Percentiles rank a stretch among this genome's conserved stretches.
phyloP scores from a whole-genome alignment of 2,329 filamentous ascomycete genomes.

The Aspergillus clavatus region DNA sequence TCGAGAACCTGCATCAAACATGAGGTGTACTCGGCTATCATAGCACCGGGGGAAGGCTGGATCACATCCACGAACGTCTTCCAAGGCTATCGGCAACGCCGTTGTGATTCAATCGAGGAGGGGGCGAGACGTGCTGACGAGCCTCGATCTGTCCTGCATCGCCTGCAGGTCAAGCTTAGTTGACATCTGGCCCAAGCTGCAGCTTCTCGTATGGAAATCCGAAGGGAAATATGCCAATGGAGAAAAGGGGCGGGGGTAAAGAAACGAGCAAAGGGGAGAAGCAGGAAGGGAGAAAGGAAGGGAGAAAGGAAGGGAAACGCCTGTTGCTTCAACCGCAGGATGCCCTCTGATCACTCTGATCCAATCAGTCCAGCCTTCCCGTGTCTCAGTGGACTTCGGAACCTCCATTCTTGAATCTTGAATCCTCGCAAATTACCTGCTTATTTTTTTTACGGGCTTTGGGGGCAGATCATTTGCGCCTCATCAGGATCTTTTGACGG shows the following conservation, averaged over 20 bases:
- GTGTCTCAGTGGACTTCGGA: neutral
- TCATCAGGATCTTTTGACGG: neutral
- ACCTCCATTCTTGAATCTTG: neutral
- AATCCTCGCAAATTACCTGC: neutral
- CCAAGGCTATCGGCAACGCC: conserved; percentile 5
- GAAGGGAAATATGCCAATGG: too few relatives aligned
- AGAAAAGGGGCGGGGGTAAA: neutral
- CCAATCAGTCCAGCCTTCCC: conserved; percentile 4
- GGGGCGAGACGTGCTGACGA: conserved; percentile 6
- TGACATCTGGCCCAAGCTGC: conserved; percentile 9
- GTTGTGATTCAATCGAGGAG: conserved; percentile 10
- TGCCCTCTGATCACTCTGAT: neutral
- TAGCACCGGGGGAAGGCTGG: conserved; percentile 12
- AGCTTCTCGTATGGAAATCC: too few relatives aligned
- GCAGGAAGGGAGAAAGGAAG: neutral
- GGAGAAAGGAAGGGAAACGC: neutral
- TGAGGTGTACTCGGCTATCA: conserved; percentile 4
- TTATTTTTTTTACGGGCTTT: neutral
- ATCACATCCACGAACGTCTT: conserved; percentile 10
- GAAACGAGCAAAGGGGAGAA: neutral
- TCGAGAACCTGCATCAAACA: conserved; percentile 16
- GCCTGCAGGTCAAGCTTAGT: conserved; percentile 18
- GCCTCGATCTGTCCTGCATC: conserved; percentile 22
- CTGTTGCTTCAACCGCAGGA: neutral
- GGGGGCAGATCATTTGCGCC: conserved; percentile 1